Percentiles rank a stretch among this genome's conserved stretches.
Evolutionary conservation across 257 asterid species (phyloP).

Genomic region (Datura wrightii): DNA sequence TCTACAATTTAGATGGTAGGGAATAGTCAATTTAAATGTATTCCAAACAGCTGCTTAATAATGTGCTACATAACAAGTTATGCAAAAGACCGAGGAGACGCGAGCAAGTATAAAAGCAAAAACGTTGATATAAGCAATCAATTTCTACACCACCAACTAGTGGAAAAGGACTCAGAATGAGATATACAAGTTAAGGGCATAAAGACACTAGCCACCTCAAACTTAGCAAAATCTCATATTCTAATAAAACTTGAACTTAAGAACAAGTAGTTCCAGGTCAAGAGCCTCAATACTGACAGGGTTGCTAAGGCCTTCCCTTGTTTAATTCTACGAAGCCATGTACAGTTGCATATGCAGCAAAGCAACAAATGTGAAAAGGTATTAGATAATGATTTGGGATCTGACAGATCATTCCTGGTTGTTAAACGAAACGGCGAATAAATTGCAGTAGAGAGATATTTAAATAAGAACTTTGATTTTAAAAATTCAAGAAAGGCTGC

Average conservation of each 20-base stretch:
- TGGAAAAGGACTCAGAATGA: slow-evolving; percentile 7
- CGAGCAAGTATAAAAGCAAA: slow-evolving; percentile 3
- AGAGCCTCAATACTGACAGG: slow-evolving; percentile 17
- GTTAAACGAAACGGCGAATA: background rate
- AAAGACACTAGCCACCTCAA: slow-evolving; percentile 19
- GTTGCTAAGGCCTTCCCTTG: background rate
- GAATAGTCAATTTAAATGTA: slow-evolving; percentile 15
- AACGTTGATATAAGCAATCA: background rate
- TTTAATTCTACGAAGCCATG: slow-evolving; percentile 12
- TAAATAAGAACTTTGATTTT: background rate
- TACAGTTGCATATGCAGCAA: slow-evolving; percentile 22
- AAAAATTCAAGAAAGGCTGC: slow-evolving; percentile 5
- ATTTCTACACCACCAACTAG: background rate
- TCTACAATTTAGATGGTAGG: background rate
- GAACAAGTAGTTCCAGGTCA: slow-evolving; percentile 15
- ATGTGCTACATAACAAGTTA: background rate
- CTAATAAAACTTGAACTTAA: background rate
- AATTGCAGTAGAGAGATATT: slow-evolving; percentile 7
- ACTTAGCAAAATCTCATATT: background rate
- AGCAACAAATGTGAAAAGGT: background rate
- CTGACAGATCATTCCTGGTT: background rate
- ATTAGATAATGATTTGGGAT: slow-evolving; percentile 15
- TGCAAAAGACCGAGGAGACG: background rate
- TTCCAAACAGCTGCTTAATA: background rate
- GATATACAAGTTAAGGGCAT: background rate